Conservation (phyloP, 495 filamentous ascomycete genomes). For the Penicillium steckii region DNA sequence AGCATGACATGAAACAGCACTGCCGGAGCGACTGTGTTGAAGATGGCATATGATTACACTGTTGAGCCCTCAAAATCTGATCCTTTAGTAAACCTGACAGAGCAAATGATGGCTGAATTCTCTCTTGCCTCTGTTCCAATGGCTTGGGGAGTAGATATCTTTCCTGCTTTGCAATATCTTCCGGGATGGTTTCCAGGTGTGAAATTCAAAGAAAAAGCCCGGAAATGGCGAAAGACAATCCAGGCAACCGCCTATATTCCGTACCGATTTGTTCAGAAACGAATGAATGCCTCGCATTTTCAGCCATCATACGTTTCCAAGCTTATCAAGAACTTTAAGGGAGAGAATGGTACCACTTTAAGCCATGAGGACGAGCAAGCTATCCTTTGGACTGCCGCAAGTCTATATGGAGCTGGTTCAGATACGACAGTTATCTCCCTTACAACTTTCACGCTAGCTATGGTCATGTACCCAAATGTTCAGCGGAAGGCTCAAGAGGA, state of each 20-base stretch:
- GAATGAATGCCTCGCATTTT: constrained; percentile 33
- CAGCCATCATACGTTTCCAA: constrained; percentile 38
- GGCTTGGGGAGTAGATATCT: constrained; percentile 43
- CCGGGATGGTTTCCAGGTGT: constrained; percentile 52
- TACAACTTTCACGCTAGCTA: constrained; percentile 42
- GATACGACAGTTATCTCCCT: constrained; percentile 48
- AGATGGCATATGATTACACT: constrained; percentile 50
- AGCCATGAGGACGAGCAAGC: constrained; percentile 29
- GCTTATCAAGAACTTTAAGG: constrained; percentile 25
- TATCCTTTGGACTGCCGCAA: constrained; percentile 49
- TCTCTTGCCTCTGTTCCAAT: constrained; percentile 32
- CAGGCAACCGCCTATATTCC: constrained; percentile 29
- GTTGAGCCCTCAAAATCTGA: constrained; percentile 40
- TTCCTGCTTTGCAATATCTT: constrained; percentile 35
- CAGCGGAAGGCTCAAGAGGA: constrained; percentile 56
- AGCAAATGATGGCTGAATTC: constrained; percentile 40
- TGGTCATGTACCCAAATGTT: constrained; percentile 44
- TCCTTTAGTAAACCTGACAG: constrained; percentile 40
- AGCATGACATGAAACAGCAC: constrained; percentile 15
- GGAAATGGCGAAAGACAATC: constrained; percentile 25
- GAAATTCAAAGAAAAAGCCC: constrained; percentile 38
- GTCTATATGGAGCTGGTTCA: constrained; percentile 56
- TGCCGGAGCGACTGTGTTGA: constrained; percentile 43
- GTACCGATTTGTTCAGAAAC: constrained; percentile 44
- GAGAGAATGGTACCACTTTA: constrained; percentile 11